Evolutionary conservation across 768 basidiomycete genomes (phyloP).

Genomic region (Leccinum broughii): DNA sequence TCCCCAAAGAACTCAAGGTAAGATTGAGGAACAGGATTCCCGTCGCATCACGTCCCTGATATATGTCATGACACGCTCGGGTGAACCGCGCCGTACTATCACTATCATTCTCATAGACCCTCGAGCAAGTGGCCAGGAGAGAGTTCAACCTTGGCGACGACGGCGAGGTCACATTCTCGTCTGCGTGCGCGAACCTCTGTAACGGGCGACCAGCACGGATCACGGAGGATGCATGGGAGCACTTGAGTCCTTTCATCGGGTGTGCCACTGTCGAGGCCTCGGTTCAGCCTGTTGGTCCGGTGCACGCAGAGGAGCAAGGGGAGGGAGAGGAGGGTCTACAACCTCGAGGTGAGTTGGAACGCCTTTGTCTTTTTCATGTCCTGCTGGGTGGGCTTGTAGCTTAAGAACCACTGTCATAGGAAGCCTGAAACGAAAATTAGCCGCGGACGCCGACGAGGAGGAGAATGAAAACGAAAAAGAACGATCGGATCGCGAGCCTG

Average conservation of each 20-base stretch:
- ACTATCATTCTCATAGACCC: conserved; percentile 4
- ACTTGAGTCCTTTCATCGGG: conserved; percentile 22
- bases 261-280: conserved; percentile 21
- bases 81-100: neutral
- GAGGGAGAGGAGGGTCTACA: neutral
- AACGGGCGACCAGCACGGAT: conserved; percentile 23
- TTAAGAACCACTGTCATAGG: neutral
- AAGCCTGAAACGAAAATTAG: neutral
- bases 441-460: neutral
- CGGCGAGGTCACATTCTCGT: conserved; percentile 12
- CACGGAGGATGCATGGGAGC: conserved; percentile 21
- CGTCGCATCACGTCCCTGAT: neutral
- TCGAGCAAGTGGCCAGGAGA: conserved; percentile 16
- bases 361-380: neutral
- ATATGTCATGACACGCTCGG: neutral
- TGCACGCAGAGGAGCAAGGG: neutral
- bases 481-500: neutral
- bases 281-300: neutral
- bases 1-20: conserved; percentile 22
- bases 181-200: conserved; percentile 26
- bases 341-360: conserved; percentile 4
- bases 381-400: too few relatives aligned
- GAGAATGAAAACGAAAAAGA: neutral
- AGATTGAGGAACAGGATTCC: neutral
- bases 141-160: conserved; percentile 25